A percentile compares a stretch with the other conserved stretches of the same genome.
Conservation (phyloP, 331 rosid genomes). For the Phaseolus coccineus region DNA sequence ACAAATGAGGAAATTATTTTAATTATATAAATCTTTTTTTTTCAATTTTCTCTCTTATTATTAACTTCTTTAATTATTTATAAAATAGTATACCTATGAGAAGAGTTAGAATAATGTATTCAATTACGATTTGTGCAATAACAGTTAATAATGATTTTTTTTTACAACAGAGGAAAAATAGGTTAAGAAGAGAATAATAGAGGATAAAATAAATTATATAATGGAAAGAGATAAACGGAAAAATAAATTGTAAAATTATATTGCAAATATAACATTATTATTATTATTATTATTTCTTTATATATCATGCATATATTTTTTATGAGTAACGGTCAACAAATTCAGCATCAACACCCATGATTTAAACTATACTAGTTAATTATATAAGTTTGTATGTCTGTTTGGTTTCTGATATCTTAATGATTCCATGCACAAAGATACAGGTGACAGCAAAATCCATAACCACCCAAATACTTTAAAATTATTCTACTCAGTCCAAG, state of each 20-base stretch:
- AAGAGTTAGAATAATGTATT: too few relatives aligned
- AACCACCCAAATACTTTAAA: constrained; percentile 1
- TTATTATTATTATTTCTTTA: not conserved
- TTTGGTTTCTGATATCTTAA: constrained; percentile 1
- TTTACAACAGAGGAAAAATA: not conserved
- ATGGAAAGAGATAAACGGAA: too few relatives aligned
- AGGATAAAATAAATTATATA: not conserved
- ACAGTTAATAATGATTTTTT: not conserved
- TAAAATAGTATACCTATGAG: too few relatives aligned
- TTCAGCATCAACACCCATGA: not conserved
- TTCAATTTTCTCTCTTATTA: too few relatives aligned
- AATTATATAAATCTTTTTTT: too few relatives aligned
- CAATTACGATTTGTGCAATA: not conserved
- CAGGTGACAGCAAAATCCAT: constrained; percentile 30
- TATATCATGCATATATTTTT: not conserved
- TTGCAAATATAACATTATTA: too few relatives aligned
- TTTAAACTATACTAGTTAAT: not conserved
- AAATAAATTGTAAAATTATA: too few relatives aligned
- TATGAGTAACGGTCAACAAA: constrained; percentile 29
- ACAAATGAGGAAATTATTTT: too few relatives aligned
- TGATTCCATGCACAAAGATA: constrained; percentile 32
- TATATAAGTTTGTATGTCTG: not conserved
- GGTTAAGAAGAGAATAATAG: not conserved
- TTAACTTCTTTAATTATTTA: too few relatives aligned
- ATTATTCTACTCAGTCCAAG: not conserved